These are phyloP conservation scores for Discostella pseudostelligera DNA, from an alignment of 108 stramenopile species.

Conservation along the genomic window DNA sequence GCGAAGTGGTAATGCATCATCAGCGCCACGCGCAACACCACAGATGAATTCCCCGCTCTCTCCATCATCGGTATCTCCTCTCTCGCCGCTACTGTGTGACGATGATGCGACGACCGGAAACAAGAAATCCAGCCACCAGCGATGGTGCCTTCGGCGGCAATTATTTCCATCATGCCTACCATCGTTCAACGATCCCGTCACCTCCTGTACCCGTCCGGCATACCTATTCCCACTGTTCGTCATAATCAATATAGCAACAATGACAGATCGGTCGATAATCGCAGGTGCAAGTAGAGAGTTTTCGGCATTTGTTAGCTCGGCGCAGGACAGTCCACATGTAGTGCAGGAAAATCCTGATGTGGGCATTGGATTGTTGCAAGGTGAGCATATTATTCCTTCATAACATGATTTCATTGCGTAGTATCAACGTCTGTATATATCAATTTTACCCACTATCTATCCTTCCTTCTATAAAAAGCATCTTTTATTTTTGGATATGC, in stretches of 20 bases:
- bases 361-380: conserved; percentile 35
- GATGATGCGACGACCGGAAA: no score
- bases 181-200: conserved; percentile 15
- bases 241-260: conserved; percentile 37
- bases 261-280: conserved; percentile 50
- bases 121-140: no score
- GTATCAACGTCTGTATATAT: not conserved
- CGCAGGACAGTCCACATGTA: conserved; percentile 28
- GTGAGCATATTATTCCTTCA: no score
- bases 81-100: not conserved
- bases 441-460: not conserved
- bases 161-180: not conserved
- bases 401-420: not conserved
- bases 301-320: conserved; percentile 31
- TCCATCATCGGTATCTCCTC: not conserved
- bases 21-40: not conserved
- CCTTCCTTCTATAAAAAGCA: conserved; percentile 1
- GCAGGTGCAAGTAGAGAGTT: conserved; percentile 47
- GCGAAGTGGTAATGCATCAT: no score
- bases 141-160: no score
- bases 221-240: conserved; percentile 49
- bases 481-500: conserved; percentile 45
- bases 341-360: conserved; percentile 42
- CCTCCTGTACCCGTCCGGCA: conserved; percentile 37
- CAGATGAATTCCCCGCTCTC: not conserved